Base-by-base conservation (phyloP, 345 rosid genomes). In the Theobroma cacao region DNA sequence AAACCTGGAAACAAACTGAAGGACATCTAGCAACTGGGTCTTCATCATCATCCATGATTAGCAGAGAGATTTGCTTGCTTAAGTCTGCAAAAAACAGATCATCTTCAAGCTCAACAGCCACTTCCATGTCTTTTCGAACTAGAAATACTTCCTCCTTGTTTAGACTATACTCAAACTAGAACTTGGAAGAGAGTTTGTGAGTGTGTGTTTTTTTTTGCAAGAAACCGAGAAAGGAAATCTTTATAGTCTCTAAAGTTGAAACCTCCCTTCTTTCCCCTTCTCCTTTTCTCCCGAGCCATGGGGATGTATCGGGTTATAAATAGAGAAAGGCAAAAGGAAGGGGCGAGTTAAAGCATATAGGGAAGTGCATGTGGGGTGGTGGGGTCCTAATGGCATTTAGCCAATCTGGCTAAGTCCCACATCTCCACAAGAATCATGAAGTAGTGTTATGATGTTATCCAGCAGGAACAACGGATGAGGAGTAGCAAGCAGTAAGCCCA, bases 21-120 rank as follows among this genome's bases (percentile, higher is more conserved):
- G 96, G 86, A 10, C 80, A 80, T 80, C 69, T 77, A 50, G 88
- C 79, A 77, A 87, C 85, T 50, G 91, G 85, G 78, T 82, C 88
- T 36, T 91, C 90, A 7, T 66, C 94, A 75, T 94, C 98, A 41
- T 95, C 98, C 96, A 88, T 93, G 84, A 95, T 93, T 24, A 95
- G 94, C 72, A 95, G 96, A 80, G 98, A 92, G 79, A 95, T 92
- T 80, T 84, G 97, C 89, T 83, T 92, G 92, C 95, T 93, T 43
- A 95, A 85, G 86, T 95, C 98, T 73, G 98, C 98, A 79, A 92
- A 95, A 81, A 85, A 87, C 84, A 90, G 64, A 81, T 93, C 99
- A 88, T 95, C 99, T 84, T 95, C 99, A 45, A 91, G 80, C 77
- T 93, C 98, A 87, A 89, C 81, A 56, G 91, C 82, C 58, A 82